phyloP scores from a whole-genome alignment of 208 protist species.

The Trypanosoma rangeli region DNA sequence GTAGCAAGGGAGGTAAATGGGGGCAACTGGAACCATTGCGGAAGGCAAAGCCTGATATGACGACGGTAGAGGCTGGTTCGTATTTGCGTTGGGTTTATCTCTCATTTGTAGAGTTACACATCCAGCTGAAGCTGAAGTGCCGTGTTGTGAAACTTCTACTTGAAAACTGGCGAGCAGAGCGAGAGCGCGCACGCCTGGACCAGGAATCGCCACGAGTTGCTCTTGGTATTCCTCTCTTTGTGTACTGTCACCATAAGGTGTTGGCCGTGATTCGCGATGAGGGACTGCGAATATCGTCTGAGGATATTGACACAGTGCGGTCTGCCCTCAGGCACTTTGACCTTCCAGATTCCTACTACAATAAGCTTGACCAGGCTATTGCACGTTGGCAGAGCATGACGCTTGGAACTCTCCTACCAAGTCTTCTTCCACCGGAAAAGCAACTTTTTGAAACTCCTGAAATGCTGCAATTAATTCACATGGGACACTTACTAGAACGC shows the following conservation, averaged over 20 bases:
- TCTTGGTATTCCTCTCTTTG: constrained; percentile 72
- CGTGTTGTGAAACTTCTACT: constrained; percentile 71
- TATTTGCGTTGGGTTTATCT: constrained; percentile 81
- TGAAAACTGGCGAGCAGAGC: constrained; percentile 75
- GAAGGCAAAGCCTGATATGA: constrained; percentile 45
- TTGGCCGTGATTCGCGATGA: constrained; percentile 68
- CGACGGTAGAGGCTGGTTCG: constrained; percentile 44
- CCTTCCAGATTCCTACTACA: constrained; percentile 73
- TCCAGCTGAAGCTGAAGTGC: constrained; percentile 70
- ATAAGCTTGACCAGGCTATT: constrained; percentile 69
- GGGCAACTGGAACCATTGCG: constrained; percentile 63
- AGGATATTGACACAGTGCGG: constrained; percentile 75
- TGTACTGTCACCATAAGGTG: constrained; percentile 78
- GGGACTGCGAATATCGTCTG: constrained; percentile 50
- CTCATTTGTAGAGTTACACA: constrained; percentile 74
- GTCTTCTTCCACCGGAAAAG: constrained; percentile 43
- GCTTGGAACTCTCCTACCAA: constrained; percentile 38
- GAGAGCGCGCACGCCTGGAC: constrained; percentile 64
- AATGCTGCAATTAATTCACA: constrained; percentile 85
- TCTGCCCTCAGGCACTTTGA: constrained; percentile 77
- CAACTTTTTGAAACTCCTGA: constrained; percentile 63
- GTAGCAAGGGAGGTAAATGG: constrained; percentile 30
- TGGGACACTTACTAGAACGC: constrained; percentile 90
- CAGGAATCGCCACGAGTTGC: constrained; percentile 55
- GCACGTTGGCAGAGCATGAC: constrained; percentile 59